Conservation (phyloP, 257 asterid genomes). For the Haberlea rhodopensis region DNA sequence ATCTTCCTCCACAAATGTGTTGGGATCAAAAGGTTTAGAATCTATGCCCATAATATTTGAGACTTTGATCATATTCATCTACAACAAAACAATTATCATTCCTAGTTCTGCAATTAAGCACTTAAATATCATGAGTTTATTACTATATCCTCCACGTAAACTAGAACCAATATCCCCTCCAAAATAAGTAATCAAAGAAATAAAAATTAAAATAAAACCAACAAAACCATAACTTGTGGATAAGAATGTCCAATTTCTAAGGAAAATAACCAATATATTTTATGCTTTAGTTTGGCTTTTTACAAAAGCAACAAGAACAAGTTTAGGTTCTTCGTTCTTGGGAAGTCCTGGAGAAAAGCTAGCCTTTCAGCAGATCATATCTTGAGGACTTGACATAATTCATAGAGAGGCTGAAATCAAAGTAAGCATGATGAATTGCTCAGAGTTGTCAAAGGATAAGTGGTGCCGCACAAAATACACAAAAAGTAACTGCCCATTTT, state of each 20-base stretch:
- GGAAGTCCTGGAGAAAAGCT: neutral
- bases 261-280: neutral
- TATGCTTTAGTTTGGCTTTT: neutral
- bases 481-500: neutral
- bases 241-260: neutral
- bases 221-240: neutral
- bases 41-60: conserved; percentile 99
- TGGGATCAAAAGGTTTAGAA: conserved; percentile 85
- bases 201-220: neutral
- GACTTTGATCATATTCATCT: conserved; percentile 97
- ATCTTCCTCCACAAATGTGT: conserved; percentile 84
- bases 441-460: neutral
- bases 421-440: neutral
- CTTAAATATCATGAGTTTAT: neutral
- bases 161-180: neutral
- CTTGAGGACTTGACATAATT: neutral
- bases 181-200: neutral
- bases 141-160: neutral
- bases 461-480: neutral
- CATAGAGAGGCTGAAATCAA: neutral
- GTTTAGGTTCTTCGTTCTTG: neutral
- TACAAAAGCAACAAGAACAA: neutral
- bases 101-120: neutral
- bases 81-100: conserved; percentile 36
- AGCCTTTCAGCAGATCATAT: neutral